These are phyloP conservation scores for Pythium aristosporum DNA, from an alignment of 352 stramenopile species.

Conservation along the genomic window DNA sequence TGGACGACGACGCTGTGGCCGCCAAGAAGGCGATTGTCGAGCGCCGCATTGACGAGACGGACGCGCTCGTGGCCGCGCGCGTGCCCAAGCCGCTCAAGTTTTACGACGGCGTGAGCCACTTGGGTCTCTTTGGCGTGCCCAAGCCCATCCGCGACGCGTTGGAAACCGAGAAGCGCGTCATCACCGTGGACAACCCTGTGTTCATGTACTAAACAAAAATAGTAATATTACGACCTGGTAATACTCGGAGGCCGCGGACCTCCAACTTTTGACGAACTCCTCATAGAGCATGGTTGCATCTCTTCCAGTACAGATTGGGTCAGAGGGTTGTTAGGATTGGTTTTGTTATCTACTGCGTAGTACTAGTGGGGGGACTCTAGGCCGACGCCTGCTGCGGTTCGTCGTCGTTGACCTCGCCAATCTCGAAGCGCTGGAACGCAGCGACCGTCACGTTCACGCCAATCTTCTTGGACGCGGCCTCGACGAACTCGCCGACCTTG, in stretches of 20 bases:
- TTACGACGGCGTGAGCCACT: slow-evolving; percentile 91
- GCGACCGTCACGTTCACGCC: slow-evolving; percentile 58
- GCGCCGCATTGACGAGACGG: slow-evolving; percentile 61
- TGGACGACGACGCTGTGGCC: slow-evolving; percentile 55
- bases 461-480: slow-evolving; percentile 57
- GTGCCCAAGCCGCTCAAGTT: slow-evolving; percentile 79
- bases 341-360: not conserved
- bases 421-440: slow-evolving; percentile 78
- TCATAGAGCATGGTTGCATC: too few relatives aligned
- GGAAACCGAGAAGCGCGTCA: slow-evolving; percentile 88
- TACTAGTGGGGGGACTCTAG: slow-evolving; percentile 6
- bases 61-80: slow-evolving; percentile 57
- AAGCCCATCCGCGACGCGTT: slow-evolving; percentile 90
- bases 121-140: slow-evolving; percentile 89
- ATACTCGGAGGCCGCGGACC: not conserved
- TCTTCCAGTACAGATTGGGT: not conserved
- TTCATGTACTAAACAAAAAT: slow-evolving; percentile 92
- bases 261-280: too few relatives aligned
- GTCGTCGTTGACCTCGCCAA: slow-evolving; percentile 63
- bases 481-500: slow-evolving; percentile 82
- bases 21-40: slow-evolving; percentile 46
- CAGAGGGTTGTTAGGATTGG: not conserved
- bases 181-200: slow-evolving; percentile 95
- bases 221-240: slow-evolving; percentile 4
- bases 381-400: slow-evolving; percentile 37